Base-by-base conservation (phyloP, 257 asterid species). In the Nicotiana paniculata region DNA sequence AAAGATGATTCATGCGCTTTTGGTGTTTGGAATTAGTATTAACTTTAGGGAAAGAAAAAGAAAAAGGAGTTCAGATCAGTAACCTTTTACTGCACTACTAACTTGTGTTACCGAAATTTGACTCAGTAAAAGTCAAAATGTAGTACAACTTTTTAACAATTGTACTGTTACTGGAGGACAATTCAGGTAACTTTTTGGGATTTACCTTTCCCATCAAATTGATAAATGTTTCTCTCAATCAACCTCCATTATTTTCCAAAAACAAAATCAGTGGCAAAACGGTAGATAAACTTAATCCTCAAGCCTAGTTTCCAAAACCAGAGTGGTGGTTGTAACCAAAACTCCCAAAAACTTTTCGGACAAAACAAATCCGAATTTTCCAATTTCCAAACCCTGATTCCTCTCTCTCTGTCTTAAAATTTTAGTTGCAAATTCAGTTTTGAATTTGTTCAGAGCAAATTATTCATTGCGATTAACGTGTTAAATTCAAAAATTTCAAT, bases 401-500 rank as follows among this genome's bases (percentile, higher is more conserved):
- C 24, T 13, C 33, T 70, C 62, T 43, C 5, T 61, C 64, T 58
- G 5, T 58, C 28, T 6, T 68, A 28, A 35, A 39, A 26, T n/a
- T 70, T 3, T 39, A 28, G 3, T 70, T 70, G 12, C 12, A 24
- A 10, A 9, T 70, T 17, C 10, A 4, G 12, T 9, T 43, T 43
- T 43, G 51, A 43, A 8, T 43, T 9, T 43, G 8, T 43, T 43
- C 33, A n/a, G 46, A 70, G 32, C n/a, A 53, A 69, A 37, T 69
- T 68, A 21, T 18, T 68, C 15, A 18, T 68, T 4, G 48, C 9
- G 17, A 43, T 32, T 10, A 10, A 35, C 35, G 59, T 72, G 72
- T 79, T 74, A 5, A 67, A 72, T 88, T 24, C 35, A 17, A 48
- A 6, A 35, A 39, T 10, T 83, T 83, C 57, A 89, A 91, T 85